Base-by-base conservation (phyloP, 352 stramenopile species). In the Phytophthora pluvialis region DNA sequence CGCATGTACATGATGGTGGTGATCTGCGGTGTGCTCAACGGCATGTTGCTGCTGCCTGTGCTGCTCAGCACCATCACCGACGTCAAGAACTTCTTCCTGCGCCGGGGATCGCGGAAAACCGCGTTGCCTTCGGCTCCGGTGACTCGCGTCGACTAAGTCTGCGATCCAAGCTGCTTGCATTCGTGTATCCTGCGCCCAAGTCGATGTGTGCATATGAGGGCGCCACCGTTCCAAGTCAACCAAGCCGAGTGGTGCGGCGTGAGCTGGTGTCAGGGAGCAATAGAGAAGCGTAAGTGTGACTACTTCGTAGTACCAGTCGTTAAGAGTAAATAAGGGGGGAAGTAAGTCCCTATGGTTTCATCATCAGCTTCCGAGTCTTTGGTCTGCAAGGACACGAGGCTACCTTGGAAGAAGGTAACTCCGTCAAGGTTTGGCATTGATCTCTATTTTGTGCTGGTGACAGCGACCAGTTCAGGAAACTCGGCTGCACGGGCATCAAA, bases 1-100 rank as follows among this genome's bases (percentile, higher is more conserved):
- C 81, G 89, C 52, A 96, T 97, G 89, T 97, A 96, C 75, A 89
- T 94, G 75, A 67, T 97, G 36, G 56, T 91, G 25, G 89, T 90
- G n/a, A 71, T 89, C 44, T 89, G 87, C 47, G 90, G 89, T 31
- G 83, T 90, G 16, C 81, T 97, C 33, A 93, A 91, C 54, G 84
- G 83, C 18, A 81, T 91, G 69, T 39, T 89, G 38, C 44, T 94
- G 47, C 58, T 94, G 16, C 86, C 93, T 78, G 64, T 83, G 86
- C 39, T 74, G 25, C 70, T 72, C 70, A 89, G 80, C 29, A 78
- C 81, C 10, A 65, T 74, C 40, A 72, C 77, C 31, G 80, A 89
- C 36, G 70, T 85, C 47, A 77, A 57, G 49, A 70, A 44, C 78
- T 87, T 64, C 43, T 71, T 84, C 32, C 31, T 73, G 48, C 69